These are phyloP conservation scores for Cryptococcus wingfieldii DNA, from an alignment of 1,284 basidiomycete species.

Conservation along the genomic window DNA sequence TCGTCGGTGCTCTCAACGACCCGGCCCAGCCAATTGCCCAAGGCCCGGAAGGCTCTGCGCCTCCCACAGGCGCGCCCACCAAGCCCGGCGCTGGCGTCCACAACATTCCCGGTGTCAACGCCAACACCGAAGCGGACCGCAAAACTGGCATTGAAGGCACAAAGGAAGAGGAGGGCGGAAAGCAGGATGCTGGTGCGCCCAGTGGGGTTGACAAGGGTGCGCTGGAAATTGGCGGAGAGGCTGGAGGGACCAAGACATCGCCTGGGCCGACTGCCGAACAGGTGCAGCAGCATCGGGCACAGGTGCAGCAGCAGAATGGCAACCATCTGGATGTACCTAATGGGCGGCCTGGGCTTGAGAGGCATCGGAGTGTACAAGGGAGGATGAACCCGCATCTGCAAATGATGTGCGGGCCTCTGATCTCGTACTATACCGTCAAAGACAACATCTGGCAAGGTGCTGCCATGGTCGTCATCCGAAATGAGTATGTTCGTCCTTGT, in stretches of 20 bases:
- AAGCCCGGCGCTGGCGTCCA: neutral
- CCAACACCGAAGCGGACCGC: slow-evolving; percentile 13
- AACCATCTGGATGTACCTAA: neutral
- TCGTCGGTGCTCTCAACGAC: slow-evolving; percentile 29
- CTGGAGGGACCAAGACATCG: slow-evolving; percentile 30
- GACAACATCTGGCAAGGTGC: slow-evolving; percentile 78
- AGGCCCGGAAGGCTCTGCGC: neutral
- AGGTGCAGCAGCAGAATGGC: neutral
- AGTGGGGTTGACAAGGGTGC: slow-evolving; percentile 34
- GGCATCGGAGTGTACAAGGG: slow-evolving; percentile 30
- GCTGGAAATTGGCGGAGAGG: slow-evolving; percentile 31
- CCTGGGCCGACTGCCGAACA: slow-evolving; percentile 31
- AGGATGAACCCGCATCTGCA: slow-evolving; percentile 50
- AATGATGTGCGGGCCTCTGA: slow-evolving; percentile 65
- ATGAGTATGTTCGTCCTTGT: slow-evolving; percentile 19
- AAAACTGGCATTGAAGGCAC: slow-evolving; percentile 21
- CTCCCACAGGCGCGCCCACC: slow-evolving; percentile 1
- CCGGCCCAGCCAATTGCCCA: slow-evolving; percentile 14
- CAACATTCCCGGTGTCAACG: slow-evolving; percentile 12
- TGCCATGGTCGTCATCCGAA: slow-evolving; percentile 56
- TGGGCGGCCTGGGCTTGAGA: slow-evolving; percentile 14
- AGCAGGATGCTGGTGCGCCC: slow-evolving; percentile 30
- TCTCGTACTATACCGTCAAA: slow-evolving; percentile 84
- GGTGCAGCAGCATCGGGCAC: slow-evolving; percentile 14
- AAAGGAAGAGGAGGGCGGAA: slow-evolving; percentile 32